These are phyloP conservation scores for Candida multigemmis DNA, from an alignment of 805 yeast genomes.

Conservation along the genomic window DNA sequence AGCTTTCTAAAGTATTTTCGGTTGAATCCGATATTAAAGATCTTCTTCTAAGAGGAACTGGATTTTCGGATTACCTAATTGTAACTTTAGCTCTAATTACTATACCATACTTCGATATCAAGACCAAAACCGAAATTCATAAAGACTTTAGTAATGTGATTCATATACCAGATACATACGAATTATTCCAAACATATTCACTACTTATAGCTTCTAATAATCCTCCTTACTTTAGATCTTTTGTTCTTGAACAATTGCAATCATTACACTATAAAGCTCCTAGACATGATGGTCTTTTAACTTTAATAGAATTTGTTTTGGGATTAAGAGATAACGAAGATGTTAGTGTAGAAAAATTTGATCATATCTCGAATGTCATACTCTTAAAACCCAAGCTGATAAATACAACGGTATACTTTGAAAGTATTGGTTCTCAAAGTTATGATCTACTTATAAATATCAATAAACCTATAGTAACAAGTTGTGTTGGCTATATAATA, in stretches of 20 bases:
- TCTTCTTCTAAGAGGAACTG: constrained; percentile 54
- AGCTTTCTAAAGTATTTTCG: constrained; percentile 23
- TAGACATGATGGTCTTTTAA: constrained; percentile 53
- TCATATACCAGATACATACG: constrained; percentile 51
- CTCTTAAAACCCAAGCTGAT: constrained; percentile 51
- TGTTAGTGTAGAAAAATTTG: constrained; percentile 55
- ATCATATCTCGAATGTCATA: constrained; percentile 57
- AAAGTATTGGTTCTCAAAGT: constrained; percentile 54
- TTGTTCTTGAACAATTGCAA: constrained; percentile 43
- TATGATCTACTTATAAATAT: constrained; percentile 48
- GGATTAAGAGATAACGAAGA: constrained; percentile 72
- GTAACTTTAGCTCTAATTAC: constrained; percentile 36
- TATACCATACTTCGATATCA: constrained; percentile 16
- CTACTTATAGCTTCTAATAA: constrained; percentile 43
- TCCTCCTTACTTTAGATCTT: constrained; percentile 36
- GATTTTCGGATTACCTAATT: constrained; percentile 51
- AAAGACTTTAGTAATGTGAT: constrained; percentile 20
- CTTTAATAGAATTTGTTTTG: constrained; percentile 66
- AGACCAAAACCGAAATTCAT: constrained; percentile 5
- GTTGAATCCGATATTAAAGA: constrained; percentile 41
- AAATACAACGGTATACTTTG: constrained; percentile 41
- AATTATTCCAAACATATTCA: constrained; percentile 52
- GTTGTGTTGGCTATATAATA: constrained; percentile 48
- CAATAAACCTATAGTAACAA: constrained; percentile 52
- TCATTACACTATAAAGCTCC: constrained; percentile 45